Evolutionary conservation across 1,284 basidiomycete genomes (phyloP), one percentile per base, ranked within the genome.

Genomic region (Leccinum pseudoinsigne): DNA sequence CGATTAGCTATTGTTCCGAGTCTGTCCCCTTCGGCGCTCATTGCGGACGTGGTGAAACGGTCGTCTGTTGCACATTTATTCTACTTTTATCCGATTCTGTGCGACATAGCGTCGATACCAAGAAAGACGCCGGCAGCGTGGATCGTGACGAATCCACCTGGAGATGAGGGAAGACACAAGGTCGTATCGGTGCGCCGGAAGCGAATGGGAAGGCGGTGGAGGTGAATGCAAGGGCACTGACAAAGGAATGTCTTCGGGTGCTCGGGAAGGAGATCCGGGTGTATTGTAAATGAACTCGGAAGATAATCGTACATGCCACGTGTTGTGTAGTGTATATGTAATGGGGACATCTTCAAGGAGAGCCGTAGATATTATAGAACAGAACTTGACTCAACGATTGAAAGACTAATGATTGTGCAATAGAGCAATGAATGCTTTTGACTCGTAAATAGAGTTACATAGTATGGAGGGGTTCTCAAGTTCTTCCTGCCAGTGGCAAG

Each of bases 41-140:
- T 94, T 38, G 79, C 86, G 1, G 87, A 92, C 64, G 83, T 88
- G 0, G 83, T 89, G 12, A 86, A 86, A 66, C 85, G 89, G 0
- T 95, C 93, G 1, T 75, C 85, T 0, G 82, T 86, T 23, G 92
- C 90, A 0, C 94, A 95, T 71, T 78, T 97, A 10, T 95, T 96
- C 82, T 86, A 90, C 69, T 87, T 96, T 66, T 95, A 95, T 71
- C 80, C 86, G 0, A 78, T 90, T 2, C 75, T 97, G 6, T 89
- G 90, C 68, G 88, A 94, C 68, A 88, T 97, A 56, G 87, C 85
- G 2, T 86, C 91, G 7, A 83, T 88, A 62, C 84, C 87, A 0
- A 79, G 86, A 31, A 84, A 83, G 67, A 81, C 85, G 10, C 90
- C 92, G 1, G 80, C 82, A n/a, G 82, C 85, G n/a, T 91, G 89